Base-by-base conservation (phyloP, 140 eudicot species). In the Ambrosia hybrid region DNA sequence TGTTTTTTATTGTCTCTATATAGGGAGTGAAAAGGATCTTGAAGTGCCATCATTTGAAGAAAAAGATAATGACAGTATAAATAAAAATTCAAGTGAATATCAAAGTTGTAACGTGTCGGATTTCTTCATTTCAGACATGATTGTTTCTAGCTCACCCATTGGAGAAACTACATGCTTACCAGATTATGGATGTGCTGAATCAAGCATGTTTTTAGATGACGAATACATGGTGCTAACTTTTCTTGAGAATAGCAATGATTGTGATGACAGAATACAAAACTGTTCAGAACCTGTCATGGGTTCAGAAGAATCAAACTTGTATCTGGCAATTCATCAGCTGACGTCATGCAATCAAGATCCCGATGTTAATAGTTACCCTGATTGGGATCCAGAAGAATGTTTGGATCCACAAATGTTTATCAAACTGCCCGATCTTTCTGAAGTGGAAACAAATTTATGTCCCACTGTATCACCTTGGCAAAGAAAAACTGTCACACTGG, bases 401-500 rank as follows among this genome's bases (percentile, higher is more conserved):
- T 86, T 91, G 67, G 99, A 94, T 77, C 91, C 96, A 17, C 97
- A 90, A 73, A 79, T 87, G 75, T 94, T 91, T 61, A 80, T 88
- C 16, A 86, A 86, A 74, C 86, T 88, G 21, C 96, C 94, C 3
- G 96, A 93, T 48, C 78, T 88, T 57, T 76, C 88, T 3, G 92
- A 90, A 62, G 78, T 65, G 71, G 85, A 79, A 48, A 68, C 84
- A 55, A 78, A 60, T 78, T 61, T 76, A 51, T 68, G 55, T 62
- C 83, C 96, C 17, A 58, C 82, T 51, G n/a, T 60, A 9, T 51
- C 74, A 36, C 75, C 76, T 0, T 67, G 65, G 68, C 82, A 73
- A 71, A 84, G 56, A 78, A 94, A 90, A 83, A 74, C 89, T 11
- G 79, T 88, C 45, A 94, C 99, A 5, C 74, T 94, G 43, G 99